Evolutionary conservation across 805 yeast species (phyloP), one percentile per base, ranked within the genome.

Genomic region (Candida vartiovaarae): DNA sequence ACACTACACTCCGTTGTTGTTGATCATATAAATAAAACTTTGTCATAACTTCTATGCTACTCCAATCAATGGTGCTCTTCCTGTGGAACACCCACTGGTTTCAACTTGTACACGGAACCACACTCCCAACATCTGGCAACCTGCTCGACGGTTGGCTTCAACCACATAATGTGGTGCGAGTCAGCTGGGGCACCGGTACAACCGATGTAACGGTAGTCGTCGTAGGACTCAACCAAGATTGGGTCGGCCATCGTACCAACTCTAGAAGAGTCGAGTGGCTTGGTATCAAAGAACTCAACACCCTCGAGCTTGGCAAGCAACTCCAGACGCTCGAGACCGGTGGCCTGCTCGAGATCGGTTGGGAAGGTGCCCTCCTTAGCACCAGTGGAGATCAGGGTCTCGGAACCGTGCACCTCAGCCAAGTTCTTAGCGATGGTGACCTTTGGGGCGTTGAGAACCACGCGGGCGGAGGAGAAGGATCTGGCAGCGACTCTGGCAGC

Each of bases 101-200:
- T 85, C 59, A 90, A 71, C 62, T 85, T 80, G 76, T 84, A 91
- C 55, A 89, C 95, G 57, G 90, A 83, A 69, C 99, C 99, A 69
- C 98, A 91, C 70, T 93, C 96, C 96, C 96, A 87, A 74, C 97
- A 93, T 81, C 99, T 88, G 56, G 85, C 85, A 49, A 84, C 84
- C 68, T 86, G 74, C 40, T 78, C 85, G 53, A 74, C 78, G 55
- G 89, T 84, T 59, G 95, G 95, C 69, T 80, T 82, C 73, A 90
- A 78, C 96, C 97, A 91, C 82, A 81, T 79, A 54, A 87, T 78
- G 59, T 78, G 82, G 71, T 90, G 98, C 54, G 93, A 82, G 52
- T 86, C 95, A 46, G 89, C 95, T 62, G 95, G 96, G 55, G 86
- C 78, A 63, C 99, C 99, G 53, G 95, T 84, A 75, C 99, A 93